Evolutionary conservation across 768 basidiomycete species (phyloP), one percentile per base, ranked within the genome.

Genomic region (Tricholoma sp.): DNA sequence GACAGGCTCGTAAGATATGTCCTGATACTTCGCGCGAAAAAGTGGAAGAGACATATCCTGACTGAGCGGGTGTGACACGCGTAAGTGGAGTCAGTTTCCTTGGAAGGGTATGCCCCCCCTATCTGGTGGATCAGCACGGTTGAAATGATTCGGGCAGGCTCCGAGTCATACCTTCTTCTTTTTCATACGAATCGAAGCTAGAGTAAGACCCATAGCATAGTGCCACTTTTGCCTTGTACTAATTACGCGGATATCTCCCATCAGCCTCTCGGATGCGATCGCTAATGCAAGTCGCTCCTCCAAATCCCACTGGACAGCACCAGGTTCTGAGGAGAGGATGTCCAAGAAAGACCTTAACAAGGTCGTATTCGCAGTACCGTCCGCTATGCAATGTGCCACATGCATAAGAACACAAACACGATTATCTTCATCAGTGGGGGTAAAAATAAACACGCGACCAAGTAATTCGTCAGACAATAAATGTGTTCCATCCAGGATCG

Each of bases 41-140:
- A 6, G 59, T 56, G 24, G 52, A 55, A 4, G 53, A 39, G 10
- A 65, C 45, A 12, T 29, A n/a, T 31, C 66, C 64, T 18, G 78
- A 74, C 24, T 61, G 61, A 5, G 81, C 74, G 6, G 77, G 73
- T 0, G 67, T 70, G 44, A 64, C 64, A 1, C 62, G 59, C 0
- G 79, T 79, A 5, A 63, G 54, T 29, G 60, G 62, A 1, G 75
- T 74, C 34, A 73, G 52, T 13, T 66, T 76, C 47, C 78, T 71
- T 2, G 83, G 82, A 8, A 85, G 69, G 0, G 80, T 79, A 49
- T 85, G 83, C 2, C 83, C 83, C 3, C 83, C 84, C 83, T 85
- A 34, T 6, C 15, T 18, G 7, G n/a, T 62, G 6, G n/a, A 48
- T 34, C 48, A 24, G 50, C 10, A 13, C 29, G 39, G 10, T 34